These are phyloP conservation scores for Neurospora discreta DNA, from an alignment of 495 filamentous ascomycete genomes.

Conservation along the genomic window DNA sequence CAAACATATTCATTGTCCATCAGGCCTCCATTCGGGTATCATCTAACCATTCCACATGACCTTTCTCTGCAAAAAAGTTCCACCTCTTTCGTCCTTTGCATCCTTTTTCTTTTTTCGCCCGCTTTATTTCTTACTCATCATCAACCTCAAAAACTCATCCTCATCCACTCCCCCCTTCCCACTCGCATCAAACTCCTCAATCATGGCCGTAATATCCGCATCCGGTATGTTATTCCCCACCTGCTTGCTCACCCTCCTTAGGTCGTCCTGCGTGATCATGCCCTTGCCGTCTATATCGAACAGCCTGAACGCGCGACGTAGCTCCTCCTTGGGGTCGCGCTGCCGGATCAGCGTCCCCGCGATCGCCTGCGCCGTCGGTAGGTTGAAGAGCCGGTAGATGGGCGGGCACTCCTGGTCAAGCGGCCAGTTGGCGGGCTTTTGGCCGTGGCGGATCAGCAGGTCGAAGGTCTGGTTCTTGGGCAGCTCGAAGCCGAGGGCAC, in stretches of 20 bases:
- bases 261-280: constrained; percentile 73
- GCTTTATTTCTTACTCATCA: constrained; percentile 22
- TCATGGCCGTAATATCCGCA: constrained; percentile 87
- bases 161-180: constrained; percentile 79
- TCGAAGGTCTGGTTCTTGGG: constrained; percentile 29
- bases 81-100: not conserved
- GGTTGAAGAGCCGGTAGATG: constrained; percentile 24
- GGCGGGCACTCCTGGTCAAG: constrained; percentile 26
- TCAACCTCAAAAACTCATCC: constrained; percentile 69
- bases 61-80: not conserved
- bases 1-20: not conserved
- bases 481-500: constrained; percentile 79
- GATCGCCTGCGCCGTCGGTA: constrained; percentile 55
- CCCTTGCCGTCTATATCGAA: constrained; percentile 72
- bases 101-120: not conserved
- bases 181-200: constrained; percentile 96
- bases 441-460: constrained; percentile 22
- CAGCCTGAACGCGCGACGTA: constrained; percentile 78
- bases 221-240: constrained; percentile 86
- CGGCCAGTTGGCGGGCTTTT: constrained; percentile 24
- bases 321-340: constrained; percentile 84
- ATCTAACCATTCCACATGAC: not conserved
- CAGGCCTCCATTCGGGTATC: not conserved
- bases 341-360: constrained; percentile 69
- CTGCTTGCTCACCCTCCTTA: constrained; percentile 79